Conservation (phyloP, 169 alveolate genomes). For the Eimeria falciformis region DNA sequence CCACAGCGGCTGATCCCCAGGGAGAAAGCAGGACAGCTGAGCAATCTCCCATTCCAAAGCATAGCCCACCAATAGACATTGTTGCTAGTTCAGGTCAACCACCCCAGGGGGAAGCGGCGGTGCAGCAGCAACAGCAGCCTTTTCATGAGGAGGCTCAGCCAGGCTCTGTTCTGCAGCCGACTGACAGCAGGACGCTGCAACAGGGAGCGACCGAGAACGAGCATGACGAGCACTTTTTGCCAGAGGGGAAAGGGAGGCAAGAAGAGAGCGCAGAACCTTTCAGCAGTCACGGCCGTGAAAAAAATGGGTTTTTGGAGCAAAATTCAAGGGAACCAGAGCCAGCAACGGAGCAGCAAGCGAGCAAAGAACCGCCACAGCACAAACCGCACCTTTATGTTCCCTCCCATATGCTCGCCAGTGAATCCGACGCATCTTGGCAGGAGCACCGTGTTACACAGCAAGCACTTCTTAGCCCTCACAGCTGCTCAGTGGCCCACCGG, state of each 20-base stretch:
- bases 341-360: background rate
- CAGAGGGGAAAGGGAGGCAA: conserved; percentile 1
- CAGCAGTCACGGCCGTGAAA: background rate
- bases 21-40: conserved; percentile 12
- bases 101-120: background rate
- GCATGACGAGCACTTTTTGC: conserved; percentile 23
- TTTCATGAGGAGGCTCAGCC: background rate
- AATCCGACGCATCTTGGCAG: conserved; percentile 18
- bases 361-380: conserved; percentile 10
- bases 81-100: background rate
- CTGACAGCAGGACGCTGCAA: background rate
- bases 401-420: conserved; percentile 60
- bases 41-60: conserved; percentile 23
- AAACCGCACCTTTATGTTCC: conserved; percentile 51
- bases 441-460: conserved; percentile 40
- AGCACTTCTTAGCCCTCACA: conserved; percentile 67
- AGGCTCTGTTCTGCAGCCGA: background rate
- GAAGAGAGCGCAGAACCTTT: background rate
- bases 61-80: conserved; percentile 9
- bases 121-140: background rate
- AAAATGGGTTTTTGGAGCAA: background rate
- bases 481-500: conserved; percentile 70
- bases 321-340: background rate
- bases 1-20: conserved; percentile 62
- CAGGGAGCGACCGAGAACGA: background rate